A percentile compares a stretch with the other conserved stretches of the same genome.
These are phyloP conservation scores for Phialocephala subalpina DNA, from an alignment of 2,329 filamentous ascomycete genomes.

Conservation along the genomic window DNA sequence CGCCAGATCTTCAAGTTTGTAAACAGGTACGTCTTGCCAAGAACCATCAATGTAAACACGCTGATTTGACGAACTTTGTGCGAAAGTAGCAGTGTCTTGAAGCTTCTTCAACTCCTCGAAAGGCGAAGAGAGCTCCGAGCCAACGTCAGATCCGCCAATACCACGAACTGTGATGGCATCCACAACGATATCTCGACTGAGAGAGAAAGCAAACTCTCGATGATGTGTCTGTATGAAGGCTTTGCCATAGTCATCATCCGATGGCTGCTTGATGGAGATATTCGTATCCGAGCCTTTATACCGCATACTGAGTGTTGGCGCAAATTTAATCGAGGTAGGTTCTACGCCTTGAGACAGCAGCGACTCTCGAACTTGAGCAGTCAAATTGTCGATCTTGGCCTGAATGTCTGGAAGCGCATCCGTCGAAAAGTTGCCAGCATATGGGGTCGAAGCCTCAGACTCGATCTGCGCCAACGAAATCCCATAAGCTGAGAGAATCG, in stretches of 20 bases:
- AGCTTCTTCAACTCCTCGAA: no score
- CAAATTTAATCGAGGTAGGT: no score
- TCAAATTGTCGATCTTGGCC: constrained; percentile 31
- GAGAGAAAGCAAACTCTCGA: constrained; percentile 88
- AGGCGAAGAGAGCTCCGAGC: no score
- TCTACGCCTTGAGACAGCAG: no score
- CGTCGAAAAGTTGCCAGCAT: constrained; percentile 59
- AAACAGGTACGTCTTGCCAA: constrained; percentile 71
- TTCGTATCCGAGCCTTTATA: constrained; percentile 81
- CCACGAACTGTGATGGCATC: constrained; percentile 87
- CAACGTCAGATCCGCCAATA: constrained; percentile 52
- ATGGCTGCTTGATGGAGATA: constrained; percentile 83
- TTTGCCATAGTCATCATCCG: constrained; percentile 70
- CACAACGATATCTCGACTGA: constrained; percentile 85
- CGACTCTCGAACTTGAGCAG: no score
- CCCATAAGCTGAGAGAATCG: constrained; percentile 86
- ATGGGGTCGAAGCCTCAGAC: constrained; percentile 76
- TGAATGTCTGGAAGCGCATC: constrained; percentile 74
- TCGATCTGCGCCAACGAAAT: constrained; percentile 93
- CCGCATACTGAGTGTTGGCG: no score
- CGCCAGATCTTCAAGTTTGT: constrained; percentile 67
- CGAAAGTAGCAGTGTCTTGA: no score
- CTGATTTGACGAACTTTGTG: no score
- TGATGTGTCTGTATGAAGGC: constrained; percentile 86
- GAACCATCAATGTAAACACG: constrained; percentile 46